Conservation (phyloP, 192 early-diverging fungal species). For the Martensiomyces pterosporus region DNA sequence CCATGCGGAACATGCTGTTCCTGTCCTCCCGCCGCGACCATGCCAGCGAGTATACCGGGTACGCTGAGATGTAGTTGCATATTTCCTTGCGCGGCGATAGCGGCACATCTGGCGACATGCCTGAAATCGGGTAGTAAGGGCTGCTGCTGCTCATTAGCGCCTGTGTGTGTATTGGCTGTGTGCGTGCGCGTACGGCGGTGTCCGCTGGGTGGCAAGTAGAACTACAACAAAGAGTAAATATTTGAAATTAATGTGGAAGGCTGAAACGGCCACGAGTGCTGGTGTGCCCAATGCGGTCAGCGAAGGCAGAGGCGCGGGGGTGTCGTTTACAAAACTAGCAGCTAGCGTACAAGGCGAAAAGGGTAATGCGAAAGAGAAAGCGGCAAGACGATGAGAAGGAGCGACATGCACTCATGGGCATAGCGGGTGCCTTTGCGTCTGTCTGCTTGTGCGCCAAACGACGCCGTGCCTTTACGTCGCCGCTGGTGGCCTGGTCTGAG, state of each 20-base stretch:
- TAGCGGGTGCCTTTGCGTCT: too few relatives aligned
- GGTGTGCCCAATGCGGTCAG: neutral
- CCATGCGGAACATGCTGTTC: conserved; percentile 67
- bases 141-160: conserved; percentile 43
- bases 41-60: conserved; percentile 83
- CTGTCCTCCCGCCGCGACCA: conserved; percentile 65
- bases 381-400: too few relatives aligned
- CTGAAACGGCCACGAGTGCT: too few relatives aligned
- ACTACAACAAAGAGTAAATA: neutral
- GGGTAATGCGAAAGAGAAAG: too few relatives aligned
- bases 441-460: too few relatives aligned
- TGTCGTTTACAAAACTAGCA: too few relatives aligned
- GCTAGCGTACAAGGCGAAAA: too few relatives aligned
- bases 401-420: too few relatives aligned
- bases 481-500: too few relatives aligned
- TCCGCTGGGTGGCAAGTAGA: neutral
- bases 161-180: too few relatives aligned
- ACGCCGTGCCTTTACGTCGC: too few relatives aligned
- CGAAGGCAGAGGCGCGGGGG: neutral
- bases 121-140: conserved; percentile 31
- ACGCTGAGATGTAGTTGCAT: conserved; percentile 76
- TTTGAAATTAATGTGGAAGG: neutral
- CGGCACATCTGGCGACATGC: conserved; percentile 26
- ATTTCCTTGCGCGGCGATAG: conserved; percentile 64
- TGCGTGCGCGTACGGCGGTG: too few relatives aligned